A percentile compares a stretch with the other conserved stretches of the same genome.
These are phyloP conservation scores for Populus hybrid DNA, from an alignment of 441 rosid genomes.

Conservation along the genomic window DNA sequence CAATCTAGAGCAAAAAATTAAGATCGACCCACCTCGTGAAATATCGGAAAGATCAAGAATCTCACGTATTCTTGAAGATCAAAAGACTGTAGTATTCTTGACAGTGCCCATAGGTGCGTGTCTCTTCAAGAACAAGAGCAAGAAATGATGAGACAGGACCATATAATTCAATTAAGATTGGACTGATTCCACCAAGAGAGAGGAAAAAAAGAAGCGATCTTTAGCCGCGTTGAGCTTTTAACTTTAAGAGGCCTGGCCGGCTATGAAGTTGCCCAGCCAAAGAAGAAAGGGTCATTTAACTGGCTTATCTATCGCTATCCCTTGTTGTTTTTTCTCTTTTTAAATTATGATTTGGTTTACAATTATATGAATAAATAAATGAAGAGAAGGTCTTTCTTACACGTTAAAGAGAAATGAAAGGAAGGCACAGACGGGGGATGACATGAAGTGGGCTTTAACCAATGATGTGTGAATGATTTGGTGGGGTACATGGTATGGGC, in stretches of 20 bases:
- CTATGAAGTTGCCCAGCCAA: constrained; percentile 12
- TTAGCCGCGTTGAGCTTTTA: neutral
- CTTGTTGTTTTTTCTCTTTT: neutral
- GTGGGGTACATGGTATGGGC: constrained; percentile 25
- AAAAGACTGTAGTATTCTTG: neutral
- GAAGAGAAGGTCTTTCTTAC: neutral
- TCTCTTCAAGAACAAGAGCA: neutral
- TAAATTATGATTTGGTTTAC: neutral
- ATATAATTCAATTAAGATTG: constrained; percentile 1
- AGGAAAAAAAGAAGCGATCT: constrained; percentile 6
- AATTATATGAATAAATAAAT: constrained; percentile 4
- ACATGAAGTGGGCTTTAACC: constrained; percentile 22
- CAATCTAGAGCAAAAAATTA: constrained; percentile 12
- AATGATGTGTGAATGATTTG: constrained; percentile 20
- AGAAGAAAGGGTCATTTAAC: constrained; percentile 13
- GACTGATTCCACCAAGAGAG: constrained; percentile 3
- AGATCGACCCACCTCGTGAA: constrained; percentile 39
- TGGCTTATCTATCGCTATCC: neutral
- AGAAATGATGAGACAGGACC: neutral
- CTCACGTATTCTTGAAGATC: constrained; percentile 11
- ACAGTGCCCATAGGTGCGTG: constrained; percentile 12
- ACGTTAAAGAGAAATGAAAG: neutral
- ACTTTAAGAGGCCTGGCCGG: constrained; percentile 25
- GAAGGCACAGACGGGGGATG: constrained; percentile 8
- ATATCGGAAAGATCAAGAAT: constrained; percentile 15